phyloP scores from a whole-genome alignment of 768 basidiomycete genomes.

The Lentinus tigrinus region DNA sequence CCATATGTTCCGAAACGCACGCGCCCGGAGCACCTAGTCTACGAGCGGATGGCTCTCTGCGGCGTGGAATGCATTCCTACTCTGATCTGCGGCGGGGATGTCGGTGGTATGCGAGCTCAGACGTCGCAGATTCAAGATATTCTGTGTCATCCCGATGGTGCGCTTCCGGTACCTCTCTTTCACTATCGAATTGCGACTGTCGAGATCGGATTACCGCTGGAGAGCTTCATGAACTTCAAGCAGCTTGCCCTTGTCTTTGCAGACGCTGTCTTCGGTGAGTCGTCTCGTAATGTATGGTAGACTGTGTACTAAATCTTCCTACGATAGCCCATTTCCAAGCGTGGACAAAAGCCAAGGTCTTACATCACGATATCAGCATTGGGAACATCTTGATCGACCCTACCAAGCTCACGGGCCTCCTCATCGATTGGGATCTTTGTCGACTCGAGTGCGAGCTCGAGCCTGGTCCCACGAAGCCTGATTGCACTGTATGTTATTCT shows the following conservation, averaged over 20 bases:
- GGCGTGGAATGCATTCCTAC: neutral
- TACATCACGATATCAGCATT: slow-evolving; percentile 16
- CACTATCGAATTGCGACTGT: slow-evolving; percentile 3
- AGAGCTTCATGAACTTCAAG: neutral
- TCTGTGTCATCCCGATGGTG: neutral
- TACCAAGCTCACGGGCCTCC: neutral
- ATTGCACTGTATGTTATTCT: neutral
- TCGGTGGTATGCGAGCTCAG: neutral
- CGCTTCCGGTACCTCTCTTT: neutral
- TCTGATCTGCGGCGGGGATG: neutral
- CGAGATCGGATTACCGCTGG: neutral
- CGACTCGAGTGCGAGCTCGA: neutral
- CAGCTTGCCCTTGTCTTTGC: neutral
- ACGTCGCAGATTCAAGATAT: neutral
- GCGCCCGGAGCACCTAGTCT: neutral
- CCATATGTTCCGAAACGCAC: neutral
- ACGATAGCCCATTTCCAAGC: slow-evolving; percentile 14
- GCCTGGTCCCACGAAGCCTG: neutral
- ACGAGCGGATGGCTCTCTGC: neutral
- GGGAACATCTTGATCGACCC: slow-evolving; percentile 18
- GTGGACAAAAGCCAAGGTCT: slow-evolving; percentile 7
- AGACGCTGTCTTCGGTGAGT: neutral
- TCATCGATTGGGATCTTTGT: neutral
- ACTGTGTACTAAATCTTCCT: neutral
- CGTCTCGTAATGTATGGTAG: neutral